These are phyloP conservation scores for Wilcoxina mikolae DNA, from an alignment of 495 filamentous ascomycete species.

Conservation along the genomic window DNA sequence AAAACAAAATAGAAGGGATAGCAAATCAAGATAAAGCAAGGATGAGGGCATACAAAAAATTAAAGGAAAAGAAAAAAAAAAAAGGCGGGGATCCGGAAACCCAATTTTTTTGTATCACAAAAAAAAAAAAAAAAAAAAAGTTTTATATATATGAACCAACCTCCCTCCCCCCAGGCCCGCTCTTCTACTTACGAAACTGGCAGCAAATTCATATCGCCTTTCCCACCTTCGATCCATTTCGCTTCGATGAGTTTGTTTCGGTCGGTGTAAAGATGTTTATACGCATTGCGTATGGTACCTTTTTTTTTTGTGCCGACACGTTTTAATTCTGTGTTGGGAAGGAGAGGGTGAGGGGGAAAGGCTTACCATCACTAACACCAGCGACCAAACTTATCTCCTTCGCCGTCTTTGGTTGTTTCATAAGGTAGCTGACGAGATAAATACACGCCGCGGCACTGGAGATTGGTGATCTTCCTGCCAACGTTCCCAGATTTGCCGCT, in stretches of 20 bases:
- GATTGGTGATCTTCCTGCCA: slow-evolving; percentile 85
- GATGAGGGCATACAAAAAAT: too few relatives aligned
- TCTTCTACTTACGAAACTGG: slow-evolving; percentile 38
- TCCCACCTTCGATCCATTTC: slow-evolving; percentile 56
- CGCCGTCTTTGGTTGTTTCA: slow-evolving; percentile 59
- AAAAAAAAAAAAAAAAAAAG: neutral
- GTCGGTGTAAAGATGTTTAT: slow-evolving; percentile 66
- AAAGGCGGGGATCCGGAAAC: neutral
- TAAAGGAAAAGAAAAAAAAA: neutral
- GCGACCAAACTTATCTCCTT: slow-evolving; percentile 71
- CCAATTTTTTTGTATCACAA: neutral
- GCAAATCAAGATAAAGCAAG: too few relatives aligned
- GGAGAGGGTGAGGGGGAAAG: neutral
- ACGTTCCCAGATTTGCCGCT: slow-evolving; percentile 53
- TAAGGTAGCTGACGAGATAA: slow-evolving; percentile 77
- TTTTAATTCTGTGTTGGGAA: neutral
- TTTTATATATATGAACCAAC: neutral
- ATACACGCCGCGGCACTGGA: slow-evolving; percentile 91
- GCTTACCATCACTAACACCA: slow-evolving; percentile 66
- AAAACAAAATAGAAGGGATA: neutral
- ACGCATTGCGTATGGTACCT: slow-evolving; percentile 82
- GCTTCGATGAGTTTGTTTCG: slow-evolving; percentile 58
- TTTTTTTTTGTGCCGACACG: neutral
- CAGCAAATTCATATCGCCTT: slow-evolving; percentile 52
- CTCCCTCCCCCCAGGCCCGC: neutral